Evolutionary conservation across 192 early-diverging fungal species (phyloP), one percentile per base, ranked within the genome.

Genomic region (Podila verticillata): DNA sequence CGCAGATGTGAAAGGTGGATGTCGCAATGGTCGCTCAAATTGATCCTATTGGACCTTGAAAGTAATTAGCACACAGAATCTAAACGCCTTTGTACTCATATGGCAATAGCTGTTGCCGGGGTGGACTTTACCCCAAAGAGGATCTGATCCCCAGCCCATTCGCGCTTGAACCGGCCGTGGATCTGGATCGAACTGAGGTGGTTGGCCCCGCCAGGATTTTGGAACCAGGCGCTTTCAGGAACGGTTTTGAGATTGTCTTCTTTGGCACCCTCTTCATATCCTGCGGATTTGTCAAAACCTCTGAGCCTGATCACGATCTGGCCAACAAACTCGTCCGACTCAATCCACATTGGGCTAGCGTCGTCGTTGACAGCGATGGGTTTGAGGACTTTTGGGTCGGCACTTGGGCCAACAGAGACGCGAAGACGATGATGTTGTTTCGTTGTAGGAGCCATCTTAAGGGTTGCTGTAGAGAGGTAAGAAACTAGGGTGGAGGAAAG

Each of bases 321-420:
- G 1, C 75, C 75, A 17, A 48, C 49, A 58, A 79, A 79, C n/a
- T 79, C 75, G 26, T 79, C 69, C 1, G 75, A 47, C 0, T 79
- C 59, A 49, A 79, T 63, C 28, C 62, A 4, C 2, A 72, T 12
- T 12, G 75, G 75, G 20, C 67, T 54, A 0, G 75, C 48, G 61
- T 72, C 69, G 48, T 79, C 69, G 35, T 79, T 72, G 48, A 58
- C 60, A 10, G 32, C 28, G 4, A 79, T 13, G 7, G 65, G 59
- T 1, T 34, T 56, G 17, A 72, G 65, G 26, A 36, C 24, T 12
- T 79, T 59, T 7, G 20, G 17, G 60, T 71, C 26, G 31, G 57
- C 56, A 24, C 24, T 47, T 0, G 68, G 60, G 1, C 75, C 75
- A 17, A 54, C 69, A 19, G 65, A 72, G 57, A 79, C 60, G 15